Base-by-base conservation (phyloP, 768 basidiomycete species). In the Mycena alexandri region DNA sequence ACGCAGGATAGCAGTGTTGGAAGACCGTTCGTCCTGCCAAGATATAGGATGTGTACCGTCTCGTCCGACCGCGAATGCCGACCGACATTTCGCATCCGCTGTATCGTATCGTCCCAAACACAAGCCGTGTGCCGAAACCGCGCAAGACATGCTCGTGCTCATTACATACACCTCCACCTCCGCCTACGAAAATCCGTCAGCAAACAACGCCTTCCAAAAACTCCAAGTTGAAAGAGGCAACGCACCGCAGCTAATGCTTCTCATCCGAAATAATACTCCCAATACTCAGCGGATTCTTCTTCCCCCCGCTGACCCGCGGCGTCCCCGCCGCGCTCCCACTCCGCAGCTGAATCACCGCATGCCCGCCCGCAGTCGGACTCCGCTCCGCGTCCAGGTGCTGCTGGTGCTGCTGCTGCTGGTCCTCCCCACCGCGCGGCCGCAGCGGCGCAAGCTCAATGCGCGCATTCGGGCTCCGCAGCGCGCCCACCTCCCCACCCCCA, bases 211-310 rank as follows among this genome's bases (percentile, higher is more conserved):
- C 13, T 11, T n/a, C n/a, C 12, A 33, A 8, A 11, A 9, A 16
- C 25, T 24, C 42, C 6, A 22, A 17, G 34, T n/a, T n/a, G n/a
- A 22, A 22, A 43, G 34, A 25, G 5, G 22, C 25, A 33, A 36
- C 53, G n/a, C 47, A 50, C 63, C 22, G n/a, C 48, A 19, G 34
- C n/a, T 36, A 66, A 55, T 66, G 65, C 60, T 55, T 70, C 59
- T 84, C 84, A 58, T 88, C 88, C 43, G 88, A 89, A 61, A 91
- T 90, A 62, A 91, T 91, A 72, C 87, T 90, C 61, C 88, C 89
- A 68, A 91, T 91, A 71, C 89, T 90, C 79, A 91, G 73, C 61
- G 84, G 85, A 71, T 89, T 91, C 79, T 88, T 91, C 83, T 90
- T 91, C 43, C 72, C 36, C 75, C 67, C 38, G 14, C 38, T 38